Base-by-base conservation (phyloP, 2,329 filamentous ascomycete species). In the Talaromyces piceae region DNA sequence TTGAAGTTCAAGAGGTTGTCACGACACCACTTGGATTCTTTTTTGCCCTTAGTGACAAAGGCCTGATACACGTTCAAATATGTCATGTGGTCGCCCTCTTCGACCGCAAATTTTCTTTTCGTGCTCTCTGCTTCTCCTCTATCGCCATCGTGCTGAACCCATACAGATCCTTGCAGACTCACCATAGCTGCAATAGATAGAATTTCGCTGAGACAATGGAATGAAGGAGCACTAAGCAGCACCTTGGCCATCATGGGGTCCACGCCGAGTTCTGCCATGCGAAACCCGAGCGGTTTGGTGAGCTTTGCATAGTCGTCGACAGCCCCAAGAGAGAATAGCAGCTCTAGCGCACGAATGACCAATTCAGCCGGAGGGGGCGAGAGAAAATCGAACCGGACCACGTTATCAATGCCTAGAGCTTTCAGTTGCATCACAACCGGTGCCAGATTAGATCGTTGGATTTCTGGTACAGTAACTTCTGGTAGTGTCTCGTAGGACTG, bases 161-260 rank as follows among this genome's bases (percentile, higher is more conserved):
- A 97, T 0, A 95, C 78, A 43, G 81, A 84, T 4, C 88, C 87
- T 54, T 91, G 87, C 0, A 95, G 74, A 56, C 85, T 93, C 28
- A 88, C 87, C 91, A 98, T 97, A 13, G 93, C 91, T 5, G 91
- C 89, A 57, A 97, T 95, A 2, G 85, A 89, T 23, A 97, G 77
- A 48, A 97, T 86, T 67, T 96, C 91, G 63, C 82, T 85, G 11
- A 95, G 72, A 59, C 91, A 96, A 31, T 77, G 78, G 68, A 95
- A 94, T 0, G 78, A 76, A 4, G 81, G 73, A 0, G 91, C 87
- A 16, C 84, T 81, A 7, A 97, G 80, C 4, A 96, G 76, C 0
- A 87, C 88, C 70, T 91, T 94, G 5, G 86, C 88, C 80, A 96
- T 93, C 89, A 96, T 96, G 0, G 93, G 93, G 59, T 95, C 89